These are phyloP conservation scores for Monilinia aucupariae DNA, from an alignment of 2,329 filamentous ascomycete species.

Conservation along the genomic window DNA sequence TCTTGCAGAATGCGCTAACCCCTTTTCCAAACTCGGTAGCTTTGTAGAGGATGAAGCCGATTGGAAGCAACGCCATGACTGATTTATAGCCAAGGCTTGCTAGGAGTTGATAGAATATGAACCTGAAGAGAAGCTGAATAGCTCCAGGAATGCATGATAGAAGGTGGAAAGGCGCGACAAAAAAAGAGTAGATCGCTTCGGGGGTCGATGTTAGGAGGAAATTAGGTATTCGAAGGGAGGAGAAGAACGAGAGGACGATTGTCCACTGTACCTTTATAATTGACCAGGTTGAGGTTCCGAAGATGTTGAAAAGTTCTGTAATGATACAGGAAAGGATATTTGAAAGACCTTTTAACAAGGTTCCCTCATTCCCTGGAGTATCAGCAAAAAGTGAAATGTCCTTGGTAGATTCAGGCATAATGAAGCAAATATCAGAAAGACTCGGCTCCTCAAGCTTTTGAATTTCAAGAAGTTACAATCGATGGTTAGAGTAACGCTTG, in stretches of 20 bases:
- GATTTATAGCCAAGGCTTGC: background rate
- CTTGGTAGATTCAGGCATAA: background rate
- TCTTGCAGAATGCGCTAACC: background rate
- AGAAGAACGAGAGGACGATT: background rate
- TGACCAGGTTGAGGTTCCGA: background rate
- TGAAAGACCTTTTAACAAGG: background rate
- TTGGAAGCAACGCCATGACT: background rate
- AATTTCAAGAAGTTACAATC: background rate
- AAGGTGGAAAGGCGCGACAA: background rate
- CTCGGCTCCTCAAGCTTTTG: background rate
- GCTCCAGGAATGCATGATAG: background rate
- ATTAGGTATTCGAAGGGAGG: background rate
- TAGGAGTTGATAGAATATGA: background rate
- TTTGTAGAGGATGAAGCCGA: background rate
- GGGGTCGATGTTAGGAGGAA: background rate
- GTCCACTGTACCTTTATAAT: background rate
- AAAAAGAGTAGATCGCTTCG: background rate
- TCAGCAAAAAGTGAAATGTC: background rate
- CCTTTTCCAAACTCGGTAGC: background rate
- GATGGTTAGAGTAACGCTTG: background rate
- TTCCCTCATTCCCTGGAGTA: background rate
- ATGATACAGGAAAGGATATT: background rate
- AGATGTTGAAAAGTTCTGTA: background rate
- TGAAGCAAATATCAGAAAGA: background rate
- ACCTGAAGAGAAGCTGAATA: background rate